phyloP scores from a whole-genome alignment of 2,329 filamentous ascomycete species.

The Amesomyces nigricolor region DNA sequence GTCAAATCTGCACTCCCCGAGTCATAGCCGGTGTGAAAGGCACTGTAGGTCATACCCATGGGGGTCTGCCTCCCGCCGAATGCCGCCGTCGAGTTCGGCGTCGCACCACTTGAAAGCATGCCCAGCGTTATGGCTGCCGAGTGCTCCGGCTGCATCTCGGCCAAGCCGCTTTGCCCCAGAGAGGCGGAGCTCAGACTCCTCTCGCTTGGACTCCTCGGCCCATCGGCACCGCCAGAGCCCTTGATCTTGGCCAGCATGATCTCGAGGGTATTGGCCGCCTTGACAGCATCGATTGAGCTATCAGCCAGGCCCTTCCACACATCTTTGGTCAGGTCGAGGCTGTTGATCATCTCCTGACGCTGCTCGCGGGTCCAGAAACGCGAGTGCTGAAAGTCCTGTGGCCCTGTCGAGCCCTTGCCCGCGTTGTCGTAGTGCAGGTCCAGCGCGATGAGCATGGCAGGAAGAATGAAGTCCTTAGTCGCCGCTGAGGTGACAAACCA shows the following conservation, averaged over 20 bases:
- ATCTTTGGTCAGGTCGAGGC: slow-evolving; percentile 63
- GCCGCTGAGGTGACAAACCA: slow-evolving; percentile 77
- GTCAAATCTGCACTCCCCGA: background rate
- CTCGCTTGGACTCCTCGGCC: slow-evolving; percentile 11
- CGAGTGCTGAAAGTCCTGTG: slow-evolving; percentile 39
- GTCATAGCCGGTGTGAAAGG: slow-evolving; percentile 38
- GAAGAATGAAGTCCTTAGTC: slow-evolving; percentile 79
- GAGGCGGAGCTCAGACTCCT: slow-evolving; percentile 18
- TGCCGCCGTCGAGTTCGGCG: slow-evolving; percentile 28
- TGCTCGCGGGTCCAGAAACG: slow-evolving; percentile 55
- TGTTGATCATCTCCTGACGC: slow-evolving; percentile 68
- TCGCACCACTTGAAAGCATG: slow-evolving; percentile 38
- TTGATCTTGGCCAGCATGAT: slow-evolving; percentile 80
- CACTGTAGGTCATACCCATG: slow-evolving; percentile 39
- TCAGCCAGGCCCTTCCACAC: slow-evolving; percentile 80
- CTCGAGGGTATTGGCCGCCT: slow-evolving; percentile 72
- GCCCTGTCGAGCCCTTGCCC: slow-evolving; percentile 38
- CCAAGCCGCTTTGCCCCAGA: slow-evolving; percentile 12
- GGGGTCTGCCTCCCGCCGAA: slow-evolving; percentile 34
- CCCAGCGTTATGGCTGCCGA: slow-evolving; percentile 39
- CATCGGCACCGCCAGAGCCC: slow-evolving; percentile 32
- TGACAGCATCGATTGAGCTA: slow-evolving; percentile 81
- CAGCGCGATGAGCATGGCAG: slow-evolving; percentile 76
- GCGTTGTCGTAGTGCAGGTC: slow-evolving; percentile 70
- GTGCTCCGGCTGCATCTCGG: slow-evolving; percentile 35